Evolutionary conservation across 495 filamentous ascomycete species (phyloP).

Genomic region (Neurospora pannonica): DNA sequence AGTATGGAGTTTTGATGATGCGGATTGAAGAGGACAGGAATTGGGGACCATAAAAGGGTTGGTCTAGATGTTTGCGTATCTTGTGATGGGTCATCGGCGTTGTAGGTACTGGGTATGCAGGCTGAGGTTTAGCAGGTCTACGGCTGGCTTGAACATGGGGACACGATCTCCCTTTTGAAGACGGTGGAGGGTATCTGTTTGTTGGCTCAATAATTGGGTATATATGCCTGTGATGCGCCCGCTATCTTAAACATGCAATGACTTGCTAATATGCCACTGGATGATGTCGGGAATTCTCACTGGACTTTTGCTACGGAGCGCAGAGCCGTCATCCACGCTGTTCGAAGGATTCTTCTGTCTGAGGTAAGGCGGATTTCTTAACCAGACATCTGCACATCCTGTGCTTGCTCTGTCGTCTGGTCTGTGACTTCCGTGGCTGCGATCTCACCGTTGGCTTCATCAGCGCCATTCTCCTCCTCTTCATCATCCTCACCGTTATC

Average conservation of each 20-base stretch:
- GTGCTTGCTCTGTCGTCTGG: conserved; percentile 2
- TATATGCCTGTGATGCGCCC: background rate
- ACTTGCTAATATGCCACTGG: background rate
- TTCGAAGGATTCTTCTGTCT: background rate
- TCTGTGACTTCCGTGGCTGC: background rate
- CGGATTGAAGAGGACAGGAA: background rate
- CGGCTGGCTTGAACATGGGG: background rate
- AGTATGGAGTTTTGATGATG: conserved; percentile 49
- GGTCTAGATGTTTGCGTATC: background rate
- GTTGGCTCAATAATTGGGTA: background rate
- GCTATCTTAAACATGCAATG: background rate
- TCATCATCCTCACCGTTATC: conserved; percentile 16
- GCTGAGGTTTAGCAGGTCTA: background rate
- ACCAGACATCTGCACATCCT: background rate
- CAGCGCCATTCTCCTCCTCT: conserved; percentile 17
- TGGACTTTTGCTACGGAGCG: background rate
- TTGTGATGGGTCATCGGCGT: background rate
- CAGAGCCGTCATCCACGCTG: background rate
- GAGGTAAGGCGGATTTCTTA: background rate
- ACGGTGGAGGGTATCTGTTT: background rate
- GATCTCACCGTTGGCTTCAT: conserved; percentile 8
- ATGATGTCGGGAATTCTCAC: background rate
- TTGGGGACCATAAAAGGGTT: background rate
- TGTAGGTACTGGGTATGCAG: background rate
- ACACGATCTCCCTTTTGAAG: background rate